Evolutionary conservation across 1,284 basidiomycete species (phyloP).

Genomic region (Irpex sp.): DNA sequence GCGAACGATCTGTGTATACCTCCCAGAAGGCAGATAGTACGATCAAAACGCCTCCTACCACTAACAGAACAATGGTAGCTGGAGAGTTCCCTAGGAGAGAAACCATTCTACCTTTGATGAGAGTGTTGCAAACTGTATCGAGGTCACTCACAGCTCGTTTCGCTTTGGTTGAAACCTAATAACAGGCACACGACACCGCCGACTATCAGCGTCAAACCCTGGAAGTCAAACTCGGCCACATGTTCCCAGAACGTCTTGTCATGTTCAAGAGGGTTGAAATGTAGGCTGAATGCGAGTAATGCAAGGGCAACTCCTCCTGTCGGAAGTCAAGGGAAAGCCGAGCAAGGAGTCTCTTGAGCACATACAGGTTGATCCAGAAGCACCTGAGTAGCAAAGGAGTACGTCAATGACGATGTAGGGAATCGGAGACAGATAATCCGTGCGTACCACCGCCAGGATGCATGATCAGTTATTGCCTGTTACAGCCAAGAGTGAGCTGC

Average conservation of each 20-base stretch:
- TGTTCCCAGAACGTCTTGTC: conserved; percentile 52
- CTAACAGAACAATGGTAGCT: conserved; percentile 68
- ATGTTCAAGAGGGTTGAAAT: conserved; percentile 29
- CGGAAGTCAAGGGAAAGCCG: background rate
- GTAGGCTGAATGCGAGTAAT: background rate
- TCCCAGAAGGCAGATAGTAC: conserved; percentile 58
- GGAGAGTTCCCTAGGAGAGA: conserved; percentile 22
- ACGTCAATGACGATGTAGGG: conserved; percentile 15
- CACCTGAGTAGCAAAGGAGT: conserved; percentile 13
- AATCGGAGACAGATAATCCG: conserved; percentile 1
- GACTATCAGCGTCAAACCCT: conserved; percentile 67
- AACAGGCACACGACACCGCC: conserved; percentile 68
- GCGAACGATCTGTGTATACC: conserved; percentile 60
- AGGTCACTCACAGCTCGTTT: conserved; percentile 49
- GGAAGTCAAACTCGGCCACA: conserved; percentile 64
- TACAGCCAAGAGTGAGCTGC: background rate
- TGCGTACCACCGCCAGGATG: conserved; percentile 7
- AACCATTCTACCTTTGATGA: background rate
- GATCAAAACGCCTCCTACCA: conserved; percentile 58
- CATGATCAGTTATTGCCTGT: conserved; percentile 3
- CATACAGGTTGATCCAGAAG: conserved; percentile 6
- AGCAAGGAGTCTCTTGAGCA: background rate
- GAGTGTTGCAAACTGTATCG: background rate
- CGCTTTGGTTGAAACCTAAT: conserved; percentile 76
- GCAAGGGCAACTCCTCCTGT: conserved; percentile 1